These are phyloP conservation scores for Porphyra umbilicalis DNA, from an alignment of 31 red algal species.

Conservation along the genomic window DNA sequence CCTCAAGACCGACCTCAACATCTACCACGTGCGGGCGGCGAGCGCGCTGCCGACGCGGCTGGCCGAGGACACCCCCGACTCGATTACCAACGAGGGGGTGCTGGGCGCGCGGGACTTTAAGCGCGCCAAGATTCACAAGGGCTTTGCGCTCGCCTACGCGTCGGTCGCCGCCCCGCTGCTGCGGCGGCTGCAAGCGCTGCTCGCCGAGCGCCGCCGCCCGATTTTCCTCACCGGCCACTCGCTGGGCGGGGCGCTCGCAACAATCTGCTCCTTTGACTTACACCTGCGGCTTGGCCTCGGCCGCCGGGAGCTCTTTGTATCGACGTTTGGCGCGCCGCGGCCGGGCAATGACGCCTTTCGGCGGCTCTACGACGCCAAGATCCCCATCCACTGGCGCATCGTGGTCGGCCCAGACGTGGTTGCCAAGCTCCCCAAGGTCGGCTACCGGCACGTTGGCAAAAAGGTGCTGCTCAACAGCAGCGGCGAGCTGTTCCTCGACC, in stretches of 20 bases:
- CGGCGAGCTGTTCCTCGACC: conserved; percentile 81
- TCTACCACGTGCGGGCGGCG: conserved; percentile 35
- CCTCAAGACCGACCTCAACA: conserved; percentile 58
- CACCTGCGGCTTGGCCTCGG: conserved; percentile 25
- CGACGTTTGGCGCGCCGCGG: conserved; percentile 70
- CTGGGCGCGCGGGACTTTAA: conserved; percentile 26
- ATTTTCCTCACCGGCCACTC: conserved; percentile 73
- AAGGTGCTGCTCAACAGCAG: conserved; percentile 61
- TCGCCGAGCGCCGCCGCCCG: conserved; percentile 32
- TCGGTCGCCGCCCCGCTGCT: conserved; percentile 44
- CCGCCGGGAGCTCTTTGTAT: conserved; percentile 41
- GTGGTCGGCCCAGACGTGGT: conserved; percentile 57
- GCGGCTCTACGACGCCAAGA: conserved; percentile 46
- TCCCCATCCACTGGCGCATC: conserved; percentile 70
- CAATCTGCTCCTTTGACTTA: conserved; percentile 58
- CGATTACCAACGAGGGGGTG: conserved; percentile 24
- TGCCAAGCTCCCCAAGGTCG: conserved; percentile 69
- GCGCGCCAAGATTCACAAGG: conserved; percentile 53
- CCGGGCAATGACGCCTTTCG: conserved; percentile 57
- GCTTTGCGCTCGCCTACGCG: conserved; percentile 60
- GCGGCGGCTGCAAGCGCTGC: conserved; percentile 26
- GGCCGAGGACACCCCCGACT: conserved; percentile 2
- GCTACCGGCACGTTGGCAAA: conserved; percentile 72
- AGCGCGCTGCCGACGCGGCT: conserved; percentile 34
- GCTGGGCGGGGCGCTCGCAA: conserved; percentile 79